Base-by-base conservation (phyloP, 371 early-diverging fungal species). In the Batkoa obscura region DNA sequence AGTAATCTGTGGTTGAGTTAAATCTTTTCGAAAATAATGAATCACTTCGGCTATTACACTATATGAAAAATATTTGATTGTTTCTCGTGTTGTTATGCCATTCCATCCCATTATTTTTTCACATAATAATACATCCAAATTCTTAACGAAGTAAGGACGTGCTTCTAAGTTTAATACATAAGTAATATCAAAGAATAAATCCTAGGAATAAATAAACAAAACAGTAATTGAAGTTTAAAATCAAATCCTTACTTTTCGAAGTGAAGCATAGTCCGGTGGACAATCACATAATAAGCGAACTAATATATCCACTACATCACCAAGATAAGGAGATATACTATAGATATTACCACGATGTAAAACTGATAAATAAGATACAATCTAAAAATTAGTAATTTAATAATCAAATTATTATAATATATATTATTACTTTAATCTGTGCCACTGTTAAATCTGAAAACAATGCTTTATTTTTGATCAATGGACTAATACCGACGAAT, bases 331-430 rank as follows among this genome's bases (percentile, higher is more conserved):
- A 43, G 78, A 69, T 9, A 78, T 62, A 15, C 67, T 61, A 10
- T 72, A 15, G 34, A 80, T 76, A 51, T 89, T 90, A 35, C 81
- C 80, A 43, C 90, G 77, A 52, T 91, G 67, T 53, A 96, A 88
- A 63, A 91, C 94, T 0, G 98, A 94, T 55, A 98, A 66, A 66
- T 96, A 96, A 1, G 94, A 92, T 68, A 94, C 81, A 8, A 94
- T 96, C 80, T 94, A 62, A 1, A 46, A 33, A 31, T 8, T 31
- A 30, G 17, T 39, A 30, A 41, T 43, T 32, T 31, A 33, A 50
- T 10, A 17, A 35, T n/a, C 15, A 38, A 2, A 36, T 38, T 52
- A 32, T 8, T 32, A 8, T 50, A 48, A 34, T n/a, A 9, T 38
- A 2, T 15, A 23, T 10, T n/a, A 58, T 32, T 67, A 81, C 82